Evolutionary conservation across 208 protist genomes (phyloP).

Genomic region (Trichomonas tenax): DNA sequence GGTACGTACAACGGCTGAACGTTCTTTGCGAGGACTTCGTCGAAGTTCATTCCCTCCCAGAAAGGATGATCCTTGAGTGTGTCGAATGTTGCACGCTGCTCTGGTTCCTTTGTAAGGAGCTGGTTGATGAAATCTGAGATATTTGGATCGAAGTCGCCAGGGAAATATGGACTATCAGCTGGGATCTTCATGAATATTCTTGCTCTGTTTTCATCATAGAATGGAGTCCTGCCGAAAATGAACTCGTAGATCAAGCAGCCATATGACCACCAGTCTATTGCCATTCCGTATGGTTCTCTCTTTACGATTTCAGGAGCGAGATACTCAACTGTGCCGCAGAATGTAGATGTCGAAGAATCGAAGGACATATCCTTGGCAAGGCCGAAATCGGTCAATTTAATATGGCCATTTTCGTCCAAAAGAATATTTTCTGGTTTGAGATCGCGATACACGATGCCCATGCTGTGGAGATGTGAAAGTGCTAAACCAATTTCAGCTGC

Average conservation of each 20-base stretch:
- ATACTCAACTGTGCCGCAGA: constrained; percentile 11
- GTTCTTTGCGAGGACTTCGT: not conserved
- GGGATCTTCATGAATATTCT: not conserved
- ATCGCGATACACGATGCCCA: constrained; percentile 13
- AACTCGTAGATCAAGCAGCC: constrained; percentile 20
- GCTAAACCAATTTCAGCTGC: constrained; percentile 4
- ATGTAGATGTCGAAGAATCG: not conserved
- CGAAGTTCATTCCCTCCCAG: constrained; percentile 20
- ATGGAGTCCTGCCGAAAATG: not conserved
- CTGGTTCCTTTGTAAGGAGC: not conserved
- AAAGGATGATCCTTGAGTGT: not conserved
- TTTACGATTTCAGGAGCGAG: not conserved
- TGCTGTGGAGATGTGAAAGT: constrained; percentile 7
- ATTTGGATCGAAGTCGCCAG: not conserved
- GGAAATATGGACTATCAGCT: not conserved
- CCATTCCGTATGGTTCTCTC: not conserved
- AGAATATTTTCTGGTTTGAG: constrained; percentile 24
- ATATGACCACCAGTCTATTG: constrained; percentile 7
- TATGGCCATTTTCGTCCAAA: not conserved
- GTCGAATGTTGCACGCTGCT: not conserved
- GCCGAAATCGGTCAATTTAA: constrained; percentile 19
- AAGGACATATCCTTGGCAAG: not conserved
- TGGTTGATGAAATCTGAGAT: not conserved
- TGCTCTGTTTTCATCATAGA: not conserved
- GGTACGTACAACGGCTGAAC: not conserved